These are phyloP conservation scores for Talaromyces thailandensis DNA, from an alignment of 495 filamentous ascomycete species.

Conservation along the genomic window DNA sequence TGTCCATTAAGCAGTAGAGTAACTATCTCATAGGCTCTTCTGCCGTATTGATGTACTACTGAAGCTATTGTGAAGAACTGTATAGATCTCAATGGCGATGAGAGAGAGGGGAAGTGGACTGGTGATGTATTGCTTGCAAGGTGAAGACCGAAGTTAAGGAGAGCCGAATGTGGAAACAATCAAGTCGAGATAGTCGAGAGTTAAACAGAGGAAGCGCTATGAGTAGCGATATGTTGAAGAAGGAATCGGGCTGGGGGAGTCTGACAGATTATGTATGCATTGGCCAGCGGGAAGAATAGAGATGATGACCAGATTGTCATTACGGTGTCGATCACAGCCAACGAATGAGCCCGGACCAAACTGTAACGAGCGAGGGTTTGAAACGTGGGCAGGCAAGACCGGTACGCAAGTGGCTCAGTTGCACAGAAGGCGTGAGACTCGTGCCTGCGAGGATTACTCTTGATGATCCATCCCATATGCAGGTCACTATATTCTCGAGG, in stretches of 20 bases:
- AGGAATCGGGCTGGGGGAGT: not conserved
- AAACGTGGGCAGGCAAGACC: constrained; percentile 6
- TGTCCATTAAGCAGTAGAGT: not conserved
- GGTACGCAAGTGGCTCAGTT: constrained; percentile 7
- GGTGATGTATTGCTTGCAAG: not conserved
- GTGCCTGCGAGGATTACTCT: constrained; percentile 1
- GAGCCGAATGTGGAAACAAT: not conserved
- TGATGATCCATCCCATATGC: constrained; percentile 5
- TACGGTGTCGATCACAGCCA: constrained; percentile 5
- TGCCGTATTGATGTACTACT: not conserved
- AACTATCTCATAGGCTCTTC: not conserved
- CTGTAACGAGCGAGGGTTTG: constrained; percentile 5
- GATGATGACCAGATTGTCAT: constrained; percentile 3
- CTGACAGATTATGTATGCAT: constrained; percentile 5
- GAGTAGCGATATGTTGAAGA: not conserved
- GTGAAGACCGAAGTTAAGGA: not conserved
- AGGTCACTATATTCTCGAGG: constrained; percentile 1
- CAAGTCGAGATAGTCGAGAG: not conserved
- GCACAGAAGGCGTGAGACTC: not conserved
- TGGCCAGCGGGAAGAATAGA: not conserved
- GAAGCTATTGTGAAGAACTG: not conserved
- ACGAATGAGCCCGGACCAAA: not conserved
- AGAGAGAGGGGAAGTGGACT: not conserved
- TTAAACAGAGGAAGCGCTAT: not conserved
- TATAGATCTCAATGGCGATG: not conserved